These are phyloP conservation scores for Mycena albidolilacea DNA, from an alignment of 768 basidiomycete genomes.

Conservation along the genomic window DNA sequence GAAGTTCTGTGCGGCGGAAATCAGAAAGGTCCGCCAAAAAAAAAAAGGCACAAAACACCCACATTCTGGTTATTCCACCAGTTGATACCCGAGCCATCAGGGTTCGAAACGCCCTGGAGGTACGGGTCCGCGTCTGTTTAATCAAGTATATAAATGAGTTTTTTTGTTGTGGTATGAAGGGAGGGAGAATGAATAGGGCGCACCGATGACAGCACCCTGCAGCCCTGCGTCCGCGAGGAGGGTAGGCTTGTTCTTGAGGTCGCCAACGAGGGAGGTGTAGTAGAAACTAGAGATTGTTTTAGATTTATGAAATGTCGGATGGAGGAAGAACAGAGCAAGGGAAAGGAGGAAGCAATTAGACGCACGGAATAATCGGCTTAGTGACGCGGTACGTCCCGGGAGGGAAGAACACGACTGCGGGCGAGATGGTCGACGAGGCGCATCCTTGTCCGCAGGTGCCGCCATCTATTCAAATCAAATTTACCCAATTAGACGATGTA, in stretches of 20 bases:
- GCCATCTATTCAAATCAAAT: background rate
- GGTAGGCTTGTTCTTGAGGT: constrained; percentile 3
- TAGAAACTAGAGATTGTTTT: background rate
- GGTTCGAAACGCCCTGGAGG: background rate
- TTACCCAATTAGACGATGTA: too few species aligned
- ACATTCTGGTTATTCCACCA: constrained; percentile 36
- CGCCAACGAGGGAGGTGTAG: constrained; percentile 23
- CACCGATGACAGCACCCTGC: constrained; percentile 52
- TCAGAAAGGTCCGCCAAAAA: too few species aligned
- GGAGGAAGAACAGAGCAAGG: background rate
- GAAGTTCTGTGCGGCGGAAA: constrained; percentile 24
- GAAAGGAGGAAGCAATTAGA: background rate
- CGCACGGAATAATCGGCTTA: constrained; percentile 13
- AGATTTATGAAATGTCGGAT: too few species aligned
- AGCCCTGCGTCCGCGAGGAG: constrained; percentile 46
- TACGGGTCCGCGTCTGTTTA: constrained; percentile 22
- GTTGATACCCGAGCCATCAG: constrained; percentile 21
- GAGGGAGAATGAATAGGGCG: background rate
- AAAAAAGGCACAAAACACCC: background rate
- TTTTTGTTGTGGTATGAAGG: too few species aligned
- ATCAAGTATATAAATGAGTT: too few species aligned
- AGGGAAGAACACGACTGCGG: constrained; percentile 29
- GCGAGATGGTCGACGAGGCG: constrained; percentile 19
- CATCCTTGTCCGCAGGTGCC: constrained; percentile 20
- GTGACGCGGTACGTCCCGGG: constrained; percentile 27